Conservation (phyloP, 192 early-diverging fungal genomes). For the Fimicolochytrium jonesii region DNA sequence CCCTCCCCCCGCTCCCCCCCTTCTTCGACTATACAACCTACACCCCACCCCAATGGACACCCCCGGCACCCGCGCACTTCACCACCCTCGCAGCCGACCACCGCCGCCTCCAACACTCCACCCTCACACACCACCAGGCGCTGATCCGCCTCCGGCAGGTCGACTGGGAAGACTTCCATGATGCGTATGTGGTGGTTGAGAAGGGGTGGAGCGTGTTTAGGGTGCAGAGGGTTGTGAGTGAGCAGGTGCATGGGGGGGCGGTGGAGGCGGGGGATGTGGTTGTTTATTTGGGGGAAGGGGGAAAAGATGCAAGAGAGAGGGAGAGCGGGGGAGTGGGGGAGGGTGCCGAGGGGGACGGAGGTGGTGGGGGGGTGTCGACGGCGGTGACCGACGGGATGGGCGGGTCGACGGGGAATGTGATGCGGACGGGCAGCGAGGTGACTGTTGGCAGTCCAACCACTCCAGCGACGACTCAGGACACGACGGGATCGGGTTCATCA, state of each 20-base stretch:
- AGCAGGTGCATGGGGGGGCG: slow-evolving; percentile 6
- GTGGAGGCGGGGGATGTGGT: slow-evolving; percentile 15
- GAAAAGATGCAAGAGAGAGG: neutral
- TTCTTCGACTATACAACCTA: slow-evolving; percentile 22
- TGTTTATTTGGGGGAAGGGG: slow-evolving; percentile 6
- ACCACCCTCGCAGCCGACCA: neutral
- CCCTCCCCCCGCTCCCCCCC: neutral
- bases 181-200: slow-evolving; percentile 14
- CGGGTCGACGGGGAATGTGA: neutral
- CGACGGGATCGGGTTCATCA: neutral
- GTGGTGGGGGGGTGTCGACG: neutral
- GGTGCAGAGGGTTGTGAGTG: slow-evolving; percentile 9
- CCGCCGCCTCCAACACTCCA: neutral
- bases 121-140: neutral
- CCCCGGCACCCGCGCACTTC: neutral
- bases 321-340: neutral
- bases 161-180: slow-evolving; percentile 20
- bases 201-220: slow-evolving; percentile 12
- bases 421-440: neutral
- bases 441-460: neutral
- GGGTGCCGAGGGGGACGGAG: neutral
- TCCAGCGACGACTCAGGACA: neutral
- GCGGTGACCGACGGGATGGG: neutral
- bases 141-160: slow-evolving; percentile 17
- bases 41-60: slow-evolving; percentile 9